phyloP scores from a whole-genome alignment of 345 rosid species.

The Combretum micranthum region DNA sequence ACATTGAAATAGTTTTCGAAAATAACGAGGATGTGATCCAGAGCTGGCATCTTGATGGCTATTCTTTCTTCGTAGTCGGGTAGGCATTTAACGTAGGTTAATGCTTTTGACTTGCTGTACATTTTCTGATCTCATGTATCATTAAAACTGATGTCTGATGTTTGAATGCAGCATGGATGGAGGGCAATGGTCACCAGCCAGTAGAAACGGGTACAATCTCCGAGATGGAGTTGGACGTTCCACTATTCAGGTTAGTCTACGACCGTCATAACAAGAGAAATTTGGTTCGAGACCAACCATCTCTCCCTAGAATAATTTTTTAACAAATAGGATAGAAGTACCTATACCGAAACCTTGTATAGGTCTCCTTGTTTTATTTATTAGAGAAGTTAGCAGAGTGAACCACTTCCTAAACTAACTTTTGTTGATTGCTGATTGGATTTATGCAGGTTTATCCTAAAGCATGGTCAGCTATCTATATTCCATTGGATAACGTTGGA shows the following conservation, averaged over 20 bases:
- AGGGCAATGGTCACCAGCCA: slow-evolving; percentile 17
- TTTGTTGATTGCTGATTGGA: too few species aligned
- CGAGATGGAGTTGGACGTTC: slow-evolving; percentile 17
- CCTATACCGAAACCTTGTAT: too few species aligned
- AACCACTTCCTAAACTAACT: too few species aligned
- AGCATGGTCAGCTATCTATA: slow-evolving; percentile 42
- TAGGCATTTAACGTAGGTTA: slow-evolving; percentile 9
- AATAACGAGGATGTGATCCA: slow-evolving; percentile 33
- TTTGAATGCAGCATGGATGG: slow-evolving; percentile 18
- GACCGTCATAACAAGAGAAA: not conserved
- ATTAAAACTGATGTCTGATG: not conserved
- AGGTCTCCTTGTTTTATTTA: not conserved
- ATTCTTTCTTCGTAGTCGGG: slow-evolving; percentile 49
- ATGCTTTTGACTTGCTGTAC: not conserved
- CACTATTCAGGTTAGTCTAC: slow-evolving; percentile 16
- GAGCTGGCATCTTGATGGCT: slow-evolving; percentile 47
- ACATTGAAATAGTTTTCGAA: slow-evolving; percentile 35
- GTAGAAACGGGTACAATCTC: slow-evolving; percentile 18
- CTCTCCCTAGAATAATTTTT: too few species aligned
- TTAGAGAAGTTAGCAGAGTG: too few species aligned
- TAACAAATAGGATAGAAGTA: too few species aligned
- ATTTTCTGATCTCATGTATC: not conserved
- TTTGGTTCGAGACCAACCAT: not conserved
- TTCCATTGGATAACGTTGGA: slow-evolving; percentile 45
- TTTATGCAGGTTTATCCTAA: slow-evolving; percentile 37